Evolutionary conservation across 441 rosid species (phyloP), one percentile per base, ranked within the genome.

Genomic region (Jatropha podagrica): DNA sequence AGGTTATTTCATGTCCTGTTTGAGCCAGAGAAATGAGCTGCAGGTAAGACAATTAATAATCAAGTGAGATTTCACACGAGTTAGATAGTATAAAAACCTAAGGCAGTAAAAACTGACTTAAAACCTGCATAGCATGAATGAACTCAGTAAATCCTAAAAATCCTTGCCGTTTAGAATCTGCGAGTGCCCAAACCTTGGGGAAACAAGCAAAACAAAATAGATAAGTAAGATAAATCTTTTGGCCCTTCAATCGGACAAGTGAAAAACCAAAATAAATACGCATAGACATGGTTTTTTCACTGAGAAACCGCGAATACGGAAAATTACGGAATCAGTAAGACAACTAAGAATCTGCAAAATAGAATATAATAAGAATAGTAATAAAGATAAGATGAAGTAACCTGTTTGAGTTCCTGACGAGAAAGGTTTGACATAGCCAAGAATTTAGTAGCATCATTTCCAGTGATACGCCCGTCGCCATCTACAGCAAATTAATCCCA

Each of bases 361-460:
- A 38, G 32, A 32, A 32, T 32, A 32, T 2, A 32, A 32, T 32
- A 32, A 32, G 32, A 32, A 32, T 32, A 32, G 32, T 32, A 0
- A 1, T 48, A 41, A 46, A 9, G 23, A 4, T 15, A 11, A 78
- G n/a, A 64, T 59, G 49, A 1, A 42, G 68, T 23, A 49, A 87
- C 97, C 94, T 89, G 96, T 83, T 94, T 94, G 77, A 94, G 98
- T 83, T 91, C 87, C 65, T 81, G 90, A 26, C 97, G 96, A 76
- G 95, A 87, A 74, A 94, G 92, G 63, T 87, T 90, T 38, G 97
- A 88, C 89, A 89, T 78, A 20, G 89, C 69, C 74, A 94, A 92
- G 88, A 94, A 92, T 81, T 83, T 83, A 0, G 89, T 88, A n/a
- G 95, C 97, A 60, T 92, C 96, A 59, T 82, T 83, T 52, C 97